These are phyloP conservation scores for Smittium mucronatum DNA, from an alignment of 371 early-diverging fungal species.

Conservation along the genomic window DNA sequence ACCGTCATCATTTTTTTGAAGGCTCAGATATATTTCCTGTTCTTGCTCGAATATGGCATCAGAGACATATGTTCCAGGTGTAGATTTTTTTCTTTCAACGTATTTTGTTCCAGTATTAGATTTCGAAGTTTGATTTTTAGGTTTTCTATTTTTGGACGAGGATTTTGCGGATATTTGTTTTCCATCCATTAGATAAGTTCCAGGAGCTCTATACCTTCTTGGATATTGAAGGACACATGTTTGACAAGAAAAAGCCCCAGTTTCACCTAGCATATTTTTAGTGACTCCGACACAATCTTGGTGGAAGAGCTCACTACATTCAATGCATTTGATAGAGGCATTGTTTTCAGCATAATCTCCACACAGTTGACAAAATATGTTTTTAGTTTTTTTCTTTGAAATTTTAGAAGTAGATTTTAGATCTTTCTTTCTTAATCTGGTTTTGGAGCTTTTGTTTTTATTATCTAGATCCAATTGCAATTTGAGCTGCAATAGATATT, in stretches of 20 bases:
- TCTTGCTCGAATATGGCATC: neutral
- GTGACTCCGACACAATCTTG: conserved; percentile 6
- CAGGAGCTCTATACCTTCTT: conserved; percentile 16
- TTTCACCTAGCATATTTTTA: neutral
- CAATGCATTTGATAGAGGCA: neutral
- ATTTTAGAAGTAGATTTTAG: neutral
- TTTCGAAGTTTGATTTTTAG: neutral
- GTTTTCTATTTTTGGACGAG: neutral
- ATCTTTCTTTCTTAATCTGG: neutral
- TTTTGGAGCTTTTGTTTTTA: neutral
- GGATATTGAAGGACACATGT: conserved; percentile 22
- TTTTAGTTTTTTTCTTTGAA: neutral
- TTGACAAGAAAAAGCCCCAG: conserved; percentile 17
- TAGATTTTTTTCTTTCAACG: conserved; percentile 10
- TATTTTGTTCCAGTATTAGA: neutral
- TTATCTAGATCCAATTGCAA: neutral
- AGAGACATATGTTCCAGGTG: neutral
- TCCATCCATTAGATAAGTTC: conserved; percentile 22
- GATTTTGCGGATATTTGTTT: conserved; percentile 2
- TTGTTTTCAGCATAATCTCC: neutral
- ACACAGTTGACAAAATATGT: conserved; percentile 9
- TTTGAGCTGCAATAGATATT: neutral
- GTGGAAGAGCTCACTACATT: conserved; percentile 10
- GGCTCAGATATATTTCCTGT: neutral
- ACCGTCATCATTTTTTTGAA: neutral